These are phyloP conservation scores for Nemania diffusa DNA, from an alignment of 2,329 filamentous ascomycete species.

Conservation along the genomic window DNA sequence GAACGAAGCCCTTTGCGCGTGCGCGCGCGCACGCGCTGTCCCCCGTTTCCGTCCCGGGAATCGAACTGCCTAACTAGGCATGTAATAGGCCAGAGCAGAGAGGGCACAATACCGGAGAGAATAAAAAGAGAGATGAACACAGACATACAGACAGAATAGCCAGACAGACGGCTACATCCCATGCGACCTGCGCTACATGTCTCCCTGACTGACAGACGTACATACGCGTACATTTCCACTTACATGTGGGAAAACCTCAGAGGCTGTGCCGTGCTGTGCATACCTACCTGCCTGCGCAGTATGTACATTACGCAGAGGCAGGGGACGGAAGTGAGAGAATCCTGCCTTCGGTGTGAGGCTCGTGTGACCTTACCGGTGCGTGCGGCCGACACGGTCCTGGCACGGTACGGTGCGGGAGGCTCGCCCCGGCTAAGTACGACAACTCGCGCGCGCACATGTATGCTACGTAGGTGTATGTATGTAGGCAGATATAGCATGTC, in stretches of 20 bases:
- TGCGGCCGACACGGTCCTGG: conserved; percentile 10
- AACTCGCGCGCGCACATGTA: no score
- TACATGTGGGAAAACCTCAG: not conserved
- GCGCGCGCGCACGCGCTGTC: not conserved
- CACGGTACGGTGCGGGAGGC: conserved; percentile 8
- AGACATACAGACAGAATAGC: not conserved
- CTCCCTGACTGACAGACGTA: not conserved
- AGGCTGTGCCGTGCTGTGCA: not conserved
- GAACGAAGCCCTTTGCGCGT: conserved; percentile 2
- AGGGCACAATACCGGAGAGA: not conserved
- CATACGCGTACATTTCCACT: not conserved
- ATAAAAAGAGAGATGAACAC: not conserved
- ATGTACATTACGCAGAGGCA: not conserved
- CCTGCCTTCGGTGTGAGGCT: conserved; percentile 34
- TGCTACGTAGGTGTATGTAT: not conserved
- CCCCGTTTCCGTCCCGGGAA: not conserved
- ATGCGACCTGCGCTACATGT: not conserved
- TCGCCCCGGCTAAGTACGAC: conserved; percentile 15
- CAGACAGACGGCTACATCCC: not conserved
- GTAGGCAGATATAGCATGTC: not conserved
- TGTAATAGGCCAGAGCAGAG: not conserved
- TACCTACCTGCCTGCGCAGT: not conserved
- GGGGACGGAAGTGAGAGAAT: conserved; percentile 9
- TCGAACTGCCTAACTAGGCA: not conserved
- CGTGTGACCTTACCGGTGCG: conserved; percentile 25